These are phyloP conservation scores for Salix udensis DNA, from an alignment of 345 rosid genomes.

Conservation along the genomic window DNA sequence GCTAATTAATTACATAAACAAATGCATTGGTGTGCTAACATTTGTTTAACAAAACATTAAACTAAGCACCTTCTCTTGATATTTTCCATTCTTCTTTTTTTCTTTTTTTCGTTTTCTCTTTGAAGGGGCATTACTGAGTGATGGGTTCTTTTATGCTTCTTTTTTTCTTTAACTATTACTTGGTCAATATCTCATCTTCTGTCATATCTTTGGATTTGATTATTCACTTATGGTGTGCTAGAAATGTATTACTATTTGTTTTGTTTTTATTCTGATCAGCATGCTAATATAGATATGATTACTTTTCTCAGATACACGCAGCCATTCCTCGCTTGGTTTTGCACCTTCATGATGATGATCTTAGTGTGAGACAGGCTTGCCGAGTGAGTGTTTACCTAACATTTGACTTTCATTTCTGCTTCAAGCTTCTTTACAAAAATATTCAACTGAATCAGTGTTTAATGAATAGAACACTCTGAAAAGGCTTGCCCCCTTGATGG, in stretches of 20 bases:
- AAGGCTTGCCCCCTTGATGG: slow-evolving; percentile 59
- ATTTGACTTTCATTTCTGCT: slow-evolving; percentile 8
- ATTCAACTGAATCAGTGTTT: slow-evolving; percentile 15
- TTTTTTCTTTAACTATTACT: neutral
- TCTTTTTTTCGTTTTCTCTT: neutral
- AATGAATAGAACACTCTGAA: slow-evolving; percentile 62
- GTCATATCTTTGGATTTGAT: neutral
- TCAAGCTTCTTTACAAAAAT: slow-evolving; percentile 8
- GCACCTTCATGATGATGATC: slow-evolving; percentile 77
- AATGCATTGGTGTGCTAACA: too few species aligned
- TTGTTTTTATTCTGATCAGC: neutral
- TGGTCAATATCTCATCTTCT: neutral
- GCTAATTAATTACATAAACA: too few species aligned
- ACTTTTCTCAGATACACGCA: slow-evolving; percentile 67
- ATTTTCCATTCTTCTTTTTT: neutral
- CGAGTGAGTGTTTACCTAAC: slow-evolving; percentile 46
- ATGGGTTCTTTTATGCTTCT: neutral
- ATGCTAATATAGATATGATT: slow-evolving; percentile 10
- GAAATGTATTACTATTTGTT: neutral
- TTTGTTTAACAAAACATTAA: too few species aligned
- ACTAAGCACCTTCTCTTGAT: neutral
- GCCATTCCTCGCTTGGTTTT: slow-evolving; percentile 73
- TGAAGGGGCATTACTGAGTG: neutral
- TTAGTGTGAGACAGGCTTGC: slow-evolving; percentile 78
- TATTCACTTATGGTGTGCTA: neutral